Evolutionary conservation across 83 land plant genomes (phyloP), one percentile per base, ranked within the genome.

Genomic region (Picea abies): DNA sequence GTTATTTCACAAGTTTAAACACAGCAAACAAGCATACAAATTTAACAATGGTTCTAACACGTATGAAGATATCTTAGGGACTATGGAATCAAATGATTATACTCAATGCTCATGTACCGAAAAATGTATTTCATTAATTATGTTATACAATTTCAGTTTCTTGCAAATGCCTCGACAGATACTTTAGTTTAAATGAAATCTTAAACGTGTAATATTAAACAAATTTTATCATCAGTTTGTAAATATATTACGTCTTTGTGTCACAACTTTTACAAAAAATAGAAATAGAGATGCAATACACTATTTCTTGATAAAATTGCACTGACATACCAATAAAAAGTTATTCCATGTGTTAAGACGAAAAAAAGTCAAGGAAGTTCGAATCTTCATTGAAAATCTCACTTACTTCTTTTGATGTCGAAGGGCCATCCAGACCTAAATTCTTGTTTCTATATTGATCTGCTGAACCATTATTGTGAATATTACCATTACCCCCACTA

Each of bases 341-440:
- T 14, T 17, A 26, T 29, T 67, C 71, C 39, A 67, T 11, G 3
- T 67, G 3, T 26, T 67, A 17, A 3, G 32, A 14, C 14, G 16
- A 29, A 67, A 26, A 26, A 29, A 39, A 71, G 41, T 41, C 76
- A 71, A 19, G 6, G 20, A 17, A 12, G 35, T 39, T 71, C 39
- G 52, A 17, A 41, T 71, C 49, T 71, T 71, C 49, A 5, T 39
- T 71, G 22, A 39, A 41, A 39, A 71, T 37, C 76, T 41, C 76
- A 71, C 76, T 44, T 47, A 71, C 76, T 71, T 71, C 76, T 39
- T 71, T 71, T 17, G 76, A 71, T 39, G 76, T 37, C 19, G 76
- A 71, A 37, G 76, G 76, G 12, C 41, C 49, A 39, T 71, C 76
- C 17, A 71, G 23, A 39, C 76, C 76, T 71, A 47, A 15, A 39